Percentiles rank a stretch among this genome's conserved stretches.
These are phyloP conservation scores for Pestalotiopsis sp. DNA, from an alignment of 2,329 filamentous ascomycete genomes.

Conservation along the genomic window DNA sequence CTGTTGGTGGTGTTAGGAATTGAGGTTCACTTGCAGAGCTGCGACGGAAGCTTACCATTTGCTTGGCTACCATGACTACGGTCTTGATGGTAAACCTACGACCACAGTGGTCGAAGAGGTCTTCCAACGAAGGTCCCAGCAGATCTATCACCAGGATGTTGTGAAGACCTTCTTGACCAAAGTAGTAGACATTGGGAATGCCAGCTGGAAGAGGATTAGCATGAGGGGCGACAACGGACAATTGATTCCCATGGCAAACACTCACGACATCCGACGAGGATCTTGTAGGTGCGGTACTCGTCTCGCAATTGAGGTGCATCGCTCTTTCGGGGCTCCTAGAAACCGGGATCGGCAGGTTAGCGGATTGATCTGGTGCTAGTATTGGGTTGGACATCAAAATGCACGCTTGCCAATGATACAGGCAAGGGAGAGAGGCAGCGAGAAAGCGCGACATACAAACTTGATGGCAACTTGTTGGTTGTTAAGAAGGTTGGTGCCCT, in stretches of 20 bases:
- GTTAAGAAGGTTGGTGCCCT: constrained; percentile 97
- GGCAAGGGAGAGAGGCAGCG: not conserved
- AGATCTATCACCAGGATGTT: constrained; percentile 99
- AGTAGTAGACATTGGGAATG: constrained; percentile 99
- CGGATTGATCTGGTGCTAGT: not conserved
- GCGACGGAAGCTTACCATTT: constrained; percentile 71
- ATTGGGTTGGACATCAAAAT: not conserved
- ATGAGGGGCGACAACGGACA: constrained; percentile 14
- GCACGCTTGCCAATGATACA: not conserved
- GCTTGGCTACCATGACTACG: constrained; percentile 98
- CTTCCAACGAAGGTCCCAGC: constrained; percentile 90
- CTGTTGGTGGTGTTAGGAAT: constrained; percentile 45
- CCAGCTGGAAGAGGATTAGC: constrained; percentile 65
- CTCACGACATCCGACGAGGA: constrained; percentile 98
- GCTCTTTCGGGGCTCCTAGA: constrained; percentile 93
- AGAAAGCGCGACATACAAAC: constrained; percentile 69
- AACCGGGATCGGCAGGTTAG: not conserved
- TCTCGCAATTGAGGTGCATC: constrained; percentile 97
- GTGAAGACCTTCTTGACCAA: constrained; percentile 96
- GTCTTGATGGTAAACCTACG: constrained; percentile 96
- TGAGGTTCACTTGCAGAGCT: not conserved
- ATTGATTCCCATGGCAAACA: constrained; percentile 34
- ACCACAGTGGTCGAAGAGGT: constrained; percentile 97
- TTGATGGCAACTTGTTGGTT: constrained; percentile 99
- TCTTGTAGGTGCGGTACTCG: constrained; percentile 99